phyloP scores from a whole-genome alignment of 805 yeast species.

The Ogataea nakhonphanomensis region DNA sequence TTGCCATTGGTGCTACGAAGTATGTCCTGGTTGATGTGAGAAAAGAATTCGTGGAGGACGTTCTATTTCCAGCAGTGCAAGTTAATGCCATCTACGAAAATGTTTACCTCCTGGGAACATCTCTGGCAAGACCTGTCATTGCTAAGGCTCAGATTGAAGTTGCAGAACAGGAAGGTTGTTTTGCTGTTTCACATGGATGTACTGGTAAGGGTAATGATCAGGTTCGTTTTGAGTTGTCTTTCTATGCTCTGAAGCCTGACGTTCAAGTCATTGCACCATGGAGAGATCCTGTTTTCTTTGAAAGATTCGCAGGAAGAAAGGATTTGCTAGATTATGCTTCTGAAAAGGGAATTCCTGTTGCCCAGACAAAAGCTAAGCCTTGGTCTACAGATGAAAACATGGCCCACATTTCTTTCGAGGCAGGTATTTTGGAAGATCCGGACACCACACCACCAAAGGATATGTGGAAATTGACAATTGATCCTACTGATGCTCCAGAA shows the following conservation, averaged over 20 bases:
- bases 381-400: conserved; percentile 99
- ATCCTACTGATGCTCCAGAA: conserved; percentile 93
- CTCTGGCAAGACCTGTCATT: conserved; percentile 97
- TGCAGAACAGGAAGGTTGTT: conserved; percentile 96
- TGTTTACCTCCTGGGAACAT: conserved; percentile 93
- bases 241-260: conserved; percentile 97
- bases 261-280: conserved; percentile 97
- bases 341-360: conserved; percentile 85
- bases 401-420: conserved; percentile 99
- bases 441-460: conserved; percentile 98
- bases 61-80: conserved; percentile 95
- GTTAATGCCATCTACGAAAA: conserved; percentile 97
- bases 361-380: conserved; percentile 98
- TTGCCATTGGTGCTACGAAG: conserved; percentile 95
- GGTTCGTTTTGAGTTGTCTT: conserved; percentile 94
- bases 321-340: conserved; percentile 94
- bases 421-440: conserved; percentile 99
- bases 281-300: conserved; percentile 95
- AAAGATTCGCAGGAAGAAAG: conserved; percentile 97
- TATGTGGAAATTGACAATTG: conserved; percentile 98
- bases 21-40: conserved; percentile 93
- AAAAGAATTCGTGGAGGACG: conserved; percentile 89
- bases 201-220: conserved; percentile 99
- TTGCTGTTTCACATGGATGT: conserved; percentile 98
- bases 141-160: conserved; percentile 97